phyloP scores from a whole-genome alignment of 768 basidiomycete species.

The Lyophyllum shimeji region DNA sequence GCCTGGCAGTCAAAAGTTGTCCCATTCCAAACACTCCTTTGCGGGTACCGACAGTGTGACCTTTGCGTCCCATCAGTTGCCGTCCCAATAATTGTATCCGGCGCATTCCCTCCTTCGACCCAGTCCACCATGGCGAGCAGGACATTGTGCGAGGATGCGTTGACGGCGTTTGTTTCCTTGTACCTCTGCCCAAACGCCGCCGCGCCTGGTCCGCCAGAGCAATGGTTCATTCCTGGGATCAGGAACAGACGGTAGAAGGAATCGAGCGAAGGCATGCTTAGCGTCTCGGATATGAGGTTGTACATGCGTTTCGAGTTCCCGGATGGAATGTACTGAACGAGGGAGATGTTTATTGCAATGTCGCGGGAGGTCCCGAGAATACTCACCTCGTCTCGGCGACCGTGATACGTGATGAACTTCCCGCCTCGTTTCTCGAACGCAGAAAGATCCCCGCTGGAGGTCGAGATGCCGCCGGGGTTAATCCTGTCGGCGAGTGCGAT shows the following conservation, averaged over 20 bases:
- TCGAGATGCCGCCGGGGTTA: constrained; percentile 4
- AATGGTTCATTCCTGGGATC: not conserved
- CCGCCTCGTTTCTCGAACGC: constrained; percentile 10
- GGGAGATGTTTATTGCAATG: not conserved
- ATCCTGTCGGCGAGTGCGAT: not conserved
- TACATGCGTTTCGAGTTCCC: not conserved
- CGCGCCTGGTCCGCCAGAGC: not conserved
- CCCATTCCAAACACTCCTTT: not conserved
- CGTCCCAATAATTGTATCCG: not conserved
- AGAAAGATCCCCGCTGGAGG: constrained; percentile 9
- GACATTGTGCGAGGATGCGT: constrained; percentile 9
- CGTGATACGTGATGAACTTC: constrained; percentile 15
- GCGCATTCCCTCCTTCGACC: constrained; percentile 11
- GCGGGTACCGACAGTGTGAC: not conserved
- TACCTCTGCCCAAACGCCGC: constrained; percentile 9
- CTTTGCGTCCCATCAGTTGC: not conserved
- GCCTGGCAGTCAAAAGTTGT: not conserved
- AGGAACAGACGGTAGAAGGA: constrained; percentile 2
- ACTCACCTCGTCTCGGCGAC: constrained; percentile 11
- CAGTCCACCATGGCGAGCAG: constrained; percentile 13
- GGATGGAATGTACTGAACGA: not conserved
- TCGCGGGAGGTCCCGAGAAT: not conserved
- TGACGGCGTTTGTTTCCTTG: constrained; percentile 1
- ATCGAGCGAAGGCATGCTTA: not conserved
- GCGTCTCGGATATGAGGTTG: not conserved